Conservation (phyloP, 2,329 filamentous ascomycete species). For the Nemania bipapillata region DNA sequence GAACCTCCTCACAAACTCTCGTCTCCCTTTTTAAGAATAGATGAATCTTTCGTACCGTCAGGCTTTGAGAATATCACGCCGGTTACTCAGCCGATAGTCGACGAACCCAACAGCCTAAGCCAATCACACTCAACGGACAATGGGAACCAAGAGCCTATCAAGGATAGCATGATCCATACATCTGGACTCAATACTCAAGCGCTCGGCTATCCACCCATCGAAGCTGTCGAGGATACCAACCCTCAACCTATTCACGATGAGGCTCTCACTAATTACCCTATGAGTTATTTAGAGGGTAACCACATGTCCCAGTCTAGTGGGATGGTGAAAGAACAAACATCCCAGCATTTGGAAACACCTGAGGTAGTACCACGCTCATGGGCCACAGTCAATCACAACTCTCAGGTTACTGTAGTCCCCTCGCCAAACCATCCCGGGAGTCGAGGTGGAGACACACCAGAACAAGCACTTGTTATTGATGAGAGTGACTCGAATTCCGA, state of each 20-base stretch:
- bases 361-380: conserved; percentile 40
- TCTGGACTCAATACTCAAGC: neutral
- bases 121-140: neutral
- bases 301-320: conserved; percentile 24
- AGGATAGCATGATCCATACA: neutral
- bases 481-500: conserved; percentile 49
- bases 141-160: neutral
- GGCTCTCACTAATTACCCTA: conserved; percentile 42
- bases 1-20: neutral
- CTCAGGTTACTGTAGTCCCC: conserved; percentile 31
- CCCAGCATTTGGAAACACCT: conserved; percentile 12
- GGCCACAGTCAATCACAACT: conserved; percentile 45
- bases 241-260: conserved; percentile 19
- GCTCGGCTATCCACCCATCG: conserved; percentile 42
- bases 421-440: conserved; percentile 37
- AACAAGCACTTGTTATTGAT: conserved; percentile 48
- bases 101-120: neutral
- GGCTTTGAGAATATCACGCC: neutral
- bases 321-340: conserved; percentile 22
- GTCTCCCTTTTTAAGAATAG: neutral
- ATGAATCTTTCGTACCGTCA: conserved; percentile 17
- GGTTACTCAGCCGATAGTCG: neutral
- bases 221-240: conserved; percentile 33
- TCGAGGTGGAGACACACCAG: conserved; percentile 42
- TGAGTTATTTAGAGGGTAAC: conserved; percentile 41